phyloP scores from a whole-genome alignment of 2,329 filamentous ascomycete genomes.

The Aspergillus unguis region DNA sequence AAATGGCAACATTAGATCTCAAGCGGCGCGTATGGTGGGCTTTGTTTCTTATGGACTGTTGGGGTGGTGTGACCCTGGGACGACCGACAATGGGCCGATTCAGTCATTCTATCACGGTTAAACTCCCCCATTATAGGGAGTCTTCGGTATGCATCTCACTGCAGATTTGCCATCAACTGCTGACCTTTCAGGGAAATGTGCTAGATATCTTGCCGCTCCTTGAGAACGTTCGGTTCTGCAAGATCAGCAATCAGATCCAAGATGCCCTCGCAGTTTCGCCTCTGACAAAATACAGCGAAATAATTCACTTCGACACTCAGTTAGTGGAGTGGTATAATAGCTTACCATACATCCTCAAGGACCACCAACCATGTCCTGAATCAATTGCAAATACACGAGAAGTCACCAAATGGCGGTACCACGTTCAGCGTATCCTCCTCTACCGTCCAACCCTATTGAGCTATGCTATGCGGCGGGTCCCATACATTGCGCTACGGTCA shows the following conservation, averaged over 20 bases:
- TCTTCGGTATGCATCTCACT: conserved; percentile 28
- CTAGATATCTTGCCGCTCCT: conserved; percentile 67
- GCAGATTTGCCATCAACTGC: conserved; percentile 25
- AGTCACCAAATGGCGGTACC: conserved; percentile 79
- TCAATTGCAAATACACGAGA: conserved; percentile 67
- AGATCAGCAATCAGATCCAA: conserved; percentile 73
- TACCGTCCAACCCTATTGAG: conserved; percentile 70
- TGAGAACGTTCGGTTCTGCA: conserved; percentile 76
- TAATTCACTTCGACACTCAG: conserved; percentile 63
- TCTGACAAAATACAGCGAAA: conserved; percentile 63
- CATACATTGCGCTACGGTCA: conserved; percentile 50
- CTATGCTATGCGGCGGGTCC: conserved; percentile 54
- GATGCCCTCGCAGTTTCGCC: conserved; percentile 69
- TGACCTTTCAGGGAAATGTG: conserved; percentile 50
- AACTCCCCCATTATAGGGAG: conserved; percentile 54
- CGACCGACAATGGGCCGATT: conserved; percentile 67
- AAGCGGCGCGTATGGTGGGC: conserved; percentile 71
- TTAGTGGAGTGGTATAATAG: conserved; percentile 70
- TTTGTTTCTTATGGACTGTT: conserved; percentile 69
- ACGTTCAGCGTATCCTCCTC: conserved; percentile 72
- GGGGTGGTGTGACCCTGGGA: conserved; percentile 68
- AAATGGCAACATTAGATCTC: conserved; percentile 56
- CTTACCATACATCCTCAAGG: conserved; percentile 63
- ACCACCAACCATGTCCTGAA: conserved; percentile 65
- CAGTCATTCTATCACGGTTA: conserved; percentile 65